Base-by-base conservation (phyloP, 2,329 filamentous ascomycete species). In the Ambrosiella cleistominuta region DNA sequence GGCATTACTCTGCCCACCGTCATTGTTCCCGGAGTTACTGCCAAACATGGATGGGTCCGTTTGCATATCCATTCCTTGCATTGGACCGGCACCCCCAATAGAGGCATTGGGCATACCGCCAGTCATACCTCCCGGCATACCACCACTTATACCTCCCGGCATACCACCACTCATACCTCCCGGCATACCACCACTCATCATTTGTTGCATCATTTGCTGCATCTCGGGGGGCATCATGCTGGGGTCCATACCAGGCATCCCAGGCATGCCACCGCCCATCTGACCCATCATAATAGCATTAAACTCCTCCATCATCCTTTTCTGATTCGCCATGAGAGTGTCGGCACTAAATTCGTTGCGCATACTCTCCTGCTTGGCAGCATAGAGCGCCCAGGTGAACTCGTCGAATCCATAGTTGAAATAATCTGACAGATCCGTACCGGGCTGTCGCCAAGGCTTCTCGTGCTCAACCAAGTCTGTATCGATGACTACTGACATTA, bases 321-420 rank as follows among this genome's bases (percentile, higher is more conserved):
- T 90, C 64, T 80, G 80, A 63, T 77, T 81, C 57, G 74, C 72
- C 17, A 79, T 77, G 56, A 83, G 76, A 49, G 75, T 74, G 49
- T 83, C 80, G 53, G 85, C 81, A 59, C 80, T 80, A 64, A 88
- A 88, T 64, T 91, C 87, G 63, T 81, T 81, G 15, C 86, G 80
- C 65, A 96, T 76, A 27, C 75, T 76, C 63, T 93, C 83, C 69
- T 97, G 93, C 66, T 95, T 94, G 61, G 88, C 76, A 38, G 90
- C 89, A 69, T 98, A 98, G 57, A 90, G 80, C 5, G 90, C 86
- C 93, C 93, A 98, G 0, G 90, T 95, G 70, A 96, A 97, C 70
- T 97, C 91, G 71, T 97, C 91, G 67, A 97, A 97, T 60, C 91
- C 91, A 70, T 97, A 97, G 74, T 97, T 97, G 79, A 97, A 97